phyloP scores from a whole-genome alignment of 148 eudicot genomes.

The Beta vulgaris region DNA sequence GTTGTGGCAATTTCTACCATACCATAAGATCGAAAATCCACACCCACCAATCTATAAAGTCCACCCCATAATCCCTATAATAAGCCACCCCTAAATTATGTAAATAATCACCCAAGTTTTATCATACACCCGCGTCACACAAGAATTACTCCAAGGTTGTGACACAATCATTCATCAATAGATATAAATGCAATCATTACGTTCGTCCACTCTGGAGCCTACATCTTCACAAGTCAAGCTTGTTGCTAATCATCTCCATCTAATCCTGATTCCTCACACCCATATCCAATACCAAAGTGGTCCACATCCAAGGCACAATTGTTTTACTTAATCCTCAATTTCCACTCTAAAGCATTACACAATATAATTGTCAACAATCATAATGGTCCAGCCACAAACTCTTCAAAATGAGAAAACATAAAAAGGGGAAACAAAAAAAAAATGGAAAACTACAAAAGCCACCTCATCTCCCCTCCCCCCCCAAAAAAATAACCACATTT shows the following conservation, averaged over 20 bases:
- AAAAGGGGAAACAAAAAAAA: no score
- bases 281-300: conserved; percentile 1
- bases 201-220: not conserved
- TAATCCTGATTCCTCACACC: not conserved
- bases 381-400: not conserved
- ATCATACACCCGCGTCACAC: not conserved
- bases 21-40: not conserved
- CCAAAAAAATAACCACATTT: no score
- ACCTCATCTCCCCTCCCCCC: no score
- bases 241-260: not conserved
- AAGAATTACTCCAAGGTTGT: not conserved
- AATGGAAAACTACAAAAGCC: no score
- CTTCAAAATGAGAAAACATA: no score
- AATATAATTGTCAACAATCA: not conserved
- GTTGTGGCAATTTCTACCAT: not conserved
- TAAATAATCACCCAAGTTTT: not conserved
- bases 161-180: not conserved
- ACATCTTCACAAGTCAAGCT: conserved; percentile 2
- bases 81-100: not conserved
- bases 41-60: not conserved
- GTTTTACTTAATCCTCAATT: not conserved
- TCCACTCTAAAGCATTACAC: not conserved
- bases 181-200: not conserved
- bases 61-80: not conserved
- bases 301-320: not conserved